Evolutionary conservation across 805 yeast species (phyloP).

Genomic region (Ogataea corticis): DNA sequence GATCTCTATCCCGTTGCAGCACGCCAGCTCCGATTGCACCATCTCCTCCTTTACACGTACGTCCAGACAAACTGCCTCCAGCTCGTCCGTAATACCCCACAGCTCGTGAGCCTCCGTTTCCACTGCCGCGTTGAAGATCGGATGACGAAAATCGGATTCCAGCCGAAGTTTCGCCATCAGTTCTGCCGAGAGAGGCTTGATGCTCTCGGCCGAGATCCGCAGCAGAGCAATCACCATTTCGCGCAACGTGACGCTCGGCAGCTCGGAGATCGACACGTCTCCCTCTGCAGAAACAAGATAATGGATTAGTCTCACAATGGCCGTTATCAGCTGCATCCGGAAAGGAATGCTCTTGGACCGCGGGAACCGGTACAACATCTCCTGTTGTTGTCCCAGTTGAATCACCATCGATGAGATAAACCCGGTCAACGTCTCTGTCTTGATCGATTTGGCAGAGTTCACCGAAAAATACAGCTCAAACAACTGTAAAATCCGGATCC

Average conservation of each 20-base stretch:
- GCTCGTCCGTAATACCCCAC: conserved; percentile 26
- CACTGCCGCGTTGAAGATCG: conserved; percentile 24
- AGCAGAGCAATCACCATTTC: conserved; percentile 33
- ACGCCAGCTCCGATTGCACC: conserved; percentile 27
- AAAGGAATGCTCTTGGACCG: conserved; percentile 40
- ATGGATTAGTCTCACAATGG: conserved; percentile 41
- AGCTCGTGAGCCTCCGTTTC: conserved; percentile 38
- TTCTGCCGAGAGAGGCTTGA: conserved; percentile 28
- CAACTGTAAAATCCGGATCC: conserved; percentile 46
- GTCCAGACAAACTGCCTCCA: conserved; percentile 17
- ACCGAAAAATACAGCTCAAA: conserved; percentile 46
- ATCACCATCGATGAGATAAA: conserved; percentile 42
- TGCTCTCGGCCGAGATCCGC: conserved; percentile 33
- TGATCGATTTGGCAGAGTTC: conserved; percentile 23
- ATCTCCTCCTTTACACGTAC: conserved; percentile 34
- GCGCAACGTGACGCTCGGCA: conserved; percentile 30
- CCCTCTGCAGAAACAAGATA: conserved; percentile 33
- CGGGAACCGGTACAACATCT: conserved; percentile 43
- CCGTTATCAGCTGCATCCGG: conserved; percentile 43
- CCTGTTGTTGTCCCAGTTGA: conserved; percentile 51
- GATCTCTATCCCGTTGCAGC: conserved; percentile 61
- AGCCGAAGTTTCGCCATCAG: conserved; percentile 25
- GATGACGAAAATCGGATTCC: conserved; percentile 17
- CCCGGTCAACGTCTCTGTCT: conserved; percentile 30
- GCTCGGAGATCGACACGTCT: conserved; percentile 23